A percentile compares a stretch with the other conserved stretches of the same genome.
Evolutionary conservation across 1,284 basidiomycete genomes (phyloP).

Genomic region (Phaffia rhodozyma): DNA sequence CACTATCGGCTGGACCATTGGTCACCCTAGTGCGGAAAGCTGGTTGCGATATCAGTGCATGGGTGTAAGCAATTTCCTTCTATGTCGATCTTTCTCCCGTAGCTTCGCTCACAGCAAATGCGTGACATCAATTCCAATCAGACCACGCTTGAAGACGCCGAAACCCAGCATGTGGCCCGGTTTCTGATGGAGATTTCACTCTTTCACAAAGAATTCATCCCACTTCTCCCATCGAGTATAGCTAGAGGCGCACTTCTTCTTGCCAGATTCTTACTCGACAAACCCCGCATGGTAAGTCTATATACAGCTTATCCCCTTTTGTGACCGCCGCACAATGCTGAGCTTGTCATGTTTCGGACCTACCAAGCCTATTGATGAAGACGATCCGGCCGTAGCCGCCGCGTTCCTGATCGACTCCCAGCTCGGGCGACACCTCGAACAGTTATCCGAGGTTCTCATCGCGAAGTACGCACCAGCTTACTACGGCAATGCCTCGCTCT

Average conservation of each 20-base stretch:
- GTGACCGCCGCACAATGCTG: not conserved
- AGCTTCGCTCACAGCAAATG: too few relatives aligned
- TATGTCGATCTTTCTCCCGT: not conserved
- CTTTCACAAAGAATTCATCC: conserved; percentile 90
- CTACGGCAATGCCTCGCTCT: conserved; percentile 87
- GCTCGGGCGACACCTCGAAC: conserved; percentile 70
- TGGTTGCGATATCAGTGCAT: conserved; percentile 62
- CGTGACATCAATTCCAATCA: not conserved
- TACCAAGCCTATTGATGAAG: conserved; percentile 18
- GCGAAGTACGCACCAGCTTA: conserved; percentile 95
- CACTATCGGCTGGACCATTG: conserved; percentile 90
- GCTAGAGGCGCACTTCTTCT: conserved; percentile 78
- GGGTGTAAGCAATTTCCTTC: conserved; percentile 34
- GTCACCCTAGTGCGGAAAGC: conserved; percentile 94
- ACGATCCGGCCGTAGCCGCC: conserved; percentile 30
- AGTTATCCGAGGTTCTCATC: conserved; percentile 81
- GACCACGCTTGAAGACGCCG: conserved; percentile 51
- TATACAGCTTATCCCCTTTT: conserved; percentile 4
- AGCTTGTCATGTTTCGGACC: not conserved
- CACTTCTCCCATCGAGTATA: conserved; percentile 69
- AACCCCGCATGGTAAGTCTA: conserved; percentile 52
- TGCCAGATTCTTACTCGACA: conserved; percentile 73
- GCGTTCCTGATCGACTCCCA: conserved; percentile 74
- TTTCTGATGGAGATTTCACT: conserved; percentile 98
- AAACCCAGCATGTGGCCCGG: conserved; percentile 84